Evolutionary conservation across 2,329 filamentous ascomycete species (phyloP).

Genomic region (Phyllosticta capitalensis): DNA sequence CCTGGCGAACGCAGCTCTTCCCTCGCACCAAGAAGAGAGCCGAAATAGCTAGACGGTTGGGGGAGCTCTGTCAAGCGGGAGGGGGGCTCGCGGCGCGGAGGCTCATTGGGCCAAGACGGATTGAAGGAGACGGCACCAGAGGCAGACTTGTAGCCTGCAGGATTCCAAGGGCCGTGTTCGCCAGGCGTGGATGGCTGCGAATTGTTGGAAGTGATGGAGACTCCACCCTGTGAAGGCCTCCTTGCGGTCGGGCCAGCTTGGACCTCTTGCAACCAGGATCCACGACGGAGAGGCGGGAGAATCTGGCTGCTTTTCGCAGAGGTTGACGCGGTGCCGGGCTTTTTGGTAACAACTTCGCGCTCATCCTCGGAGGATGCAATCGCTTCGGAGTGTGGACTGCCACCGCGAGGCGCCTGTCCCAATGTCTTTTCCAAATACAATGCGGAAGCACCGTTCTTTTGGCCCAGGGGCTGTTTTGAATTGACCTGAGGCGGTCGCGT

Average conservation of each 20-base stretch:
- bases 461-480: neutral
- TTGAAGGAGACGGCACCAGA: slow-evolving; percentile 36
- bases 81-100: slow-evolving; percentile 6
- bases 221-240: slow-evolving; percentile 61
- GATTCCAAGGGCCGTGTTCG: slow-evolving; percentile 45
- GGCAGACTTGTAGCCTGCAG: slow-evolving; percentile 25
- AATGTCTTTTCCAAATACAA: slow-evolving; percentile 6
- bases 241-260: slow-evolving; percentile 42
- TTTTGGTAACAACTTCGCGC: slow-evolving; percentile 40
- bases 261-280: slow-evolving; percentile 79
- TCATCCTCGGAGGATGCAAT: slow-evolving; percentile 94
- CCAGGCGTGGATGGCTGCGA: slow-evolving; percentile 73
- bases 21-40: neutral
- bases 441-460: slow-evolving; percentile 5
- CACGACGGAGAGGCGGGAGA: slow-evolving; percentile 34
- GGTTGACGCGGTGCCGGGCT: slow-evolving; percentile 2
- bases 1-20: slow-evolving; percentile 7
- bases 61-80: slow-evolving; percentile 17
- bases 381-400: slow-evolving; percentile 85
- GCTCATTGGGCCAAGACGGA: slow-evolving; percentile 18
- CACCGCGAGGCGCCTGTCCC: slow-evolving; percentile 5
- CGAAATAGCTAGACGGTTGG: slow-evolving; percentile 17
- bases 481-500: neutral
- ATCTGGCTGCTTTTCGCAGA: slow-evolving; percentile 38
- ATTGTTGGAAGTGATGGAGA: slow-evolving; percentile 64